Base-by-base conservation (phyloP, 2,329 filamentous ascomycete genomes). In the Epichloe hybrida region DNA sequence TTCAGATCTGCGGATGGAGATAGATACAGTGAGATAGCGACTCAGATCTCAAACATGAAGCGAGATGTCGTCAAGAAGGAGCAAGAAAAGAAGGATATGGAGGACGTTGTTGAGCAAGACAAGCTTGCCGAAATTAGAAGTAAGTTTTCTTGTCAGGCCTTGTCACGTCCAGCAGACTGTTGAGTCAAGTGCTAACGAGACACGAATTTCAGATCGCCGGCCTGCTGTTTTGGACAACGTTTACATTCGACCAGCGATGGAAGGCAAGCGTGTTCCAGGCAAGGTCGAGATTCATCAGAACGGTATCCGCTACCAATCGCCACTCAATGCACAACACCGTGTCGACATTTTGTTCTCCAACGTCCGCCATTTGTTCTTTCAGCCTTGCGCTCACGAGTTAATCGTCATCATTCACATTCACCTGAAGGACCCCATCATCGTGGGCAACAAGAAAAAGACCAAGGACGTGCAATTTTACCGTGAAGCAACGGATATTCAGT, bases 51-150 rank as follows among this genome's bases (percentile, higher is more conserved):
- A 11, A 93, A 96, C 62, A 84, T 98, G 74, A 95, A 96, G 73
- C 95, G 93, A 64, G 88, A 91, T 58, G 83, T 87, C 5, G 80
- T 88, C 41, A 90, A 95, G 68, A 86, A 88, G 60, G 93, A 98
- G 67, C 90, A 96, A 62, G 91, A 96, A 69, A 96, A 97, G 80
- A 98, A 98, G 72, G 91, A 98, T 60, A 86, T 98, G 86, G 93
- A 98, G 65, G 93, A 98, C 67, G 93, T 98, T 21, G 90, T 98
- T 5, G 93, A 97, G 69, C 93, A 98, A 67, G 93, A 98, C 66
- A 98, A 98, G 72, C 80, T 98, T 49, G 75, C 94, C 58, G 90
- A 96, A 64, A 90, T 97, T 58, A 79, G 93, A 74, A 95, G 86
- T 88, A 73, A 72, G 82, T 56, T 12, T 48, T 15, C 17, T n/a